Percentiles rank a stretch among this genome's conserved stretches.
These are phyloP conservation scores for Pelargonium myrrhifolium DNA, from an alignment of 441 rosid genomes.

Conservation along the genomic window DNA sequence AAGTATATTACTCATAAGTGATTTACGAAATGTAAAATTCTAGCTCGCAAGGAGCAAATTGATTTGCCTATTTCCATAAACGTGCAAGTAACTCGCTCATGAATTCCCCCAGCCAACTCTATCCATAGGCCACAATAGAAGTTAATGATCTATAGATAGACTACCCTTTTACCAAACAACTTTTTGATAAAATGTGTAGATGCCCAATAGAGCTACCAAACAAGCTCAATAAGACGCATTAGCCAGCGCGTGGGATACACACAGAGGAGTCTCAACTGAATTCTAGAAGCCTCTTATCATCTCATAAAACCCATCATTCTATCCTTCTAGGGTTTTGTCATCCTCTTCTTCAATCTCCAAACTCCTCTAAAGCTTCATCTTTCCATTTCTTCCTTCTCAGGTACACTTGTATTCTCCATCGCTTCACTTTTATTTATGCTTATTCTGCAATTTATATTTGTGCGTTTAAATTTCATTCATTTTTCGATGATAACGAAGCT, in stretches of 20 bases:
- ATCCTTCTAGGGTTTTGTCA: slow-evolving; percentile 25
- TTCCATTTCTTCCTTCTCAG: background rate
- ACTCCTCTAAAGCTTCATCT: background rate
- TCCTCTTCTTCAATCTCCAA: slow-evolving; percentile 12
- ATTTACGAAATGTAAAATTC: no score
- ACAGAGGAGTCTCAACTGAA: background rate
- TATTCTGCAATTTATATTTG: background rate
- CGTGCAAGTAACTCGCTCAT: no score
- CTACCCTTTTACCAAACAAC: background rate
- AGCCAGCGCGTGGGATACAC: background rate
- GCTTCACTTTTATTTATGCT: no score
- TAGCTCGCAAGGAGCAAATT: no score
- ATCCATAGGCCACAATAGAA: no score
- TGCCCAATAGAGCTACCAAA: no score
- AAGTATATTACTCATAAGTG: no score
- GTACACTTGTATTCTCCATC: background rate
- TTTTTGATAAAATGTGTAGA: background rate
- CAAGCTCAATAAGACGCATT: background rate
- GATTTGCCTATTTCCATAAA: no score
- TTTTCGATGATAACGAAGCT: background rate
- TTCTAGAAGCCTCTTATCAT: slow-evolving; percentile 36
- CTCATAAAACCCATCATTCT: slow-evolving; percentile 12
- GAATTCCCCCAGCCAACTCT: no score
- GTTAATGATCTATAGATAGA: no score
- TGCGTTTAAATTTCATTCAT: background rate